These are phyloP conservation scores for Tylopilus balloui DNA, from an alignment of 768 basidiomycete species.

Conservation along the genomic window DNA sequence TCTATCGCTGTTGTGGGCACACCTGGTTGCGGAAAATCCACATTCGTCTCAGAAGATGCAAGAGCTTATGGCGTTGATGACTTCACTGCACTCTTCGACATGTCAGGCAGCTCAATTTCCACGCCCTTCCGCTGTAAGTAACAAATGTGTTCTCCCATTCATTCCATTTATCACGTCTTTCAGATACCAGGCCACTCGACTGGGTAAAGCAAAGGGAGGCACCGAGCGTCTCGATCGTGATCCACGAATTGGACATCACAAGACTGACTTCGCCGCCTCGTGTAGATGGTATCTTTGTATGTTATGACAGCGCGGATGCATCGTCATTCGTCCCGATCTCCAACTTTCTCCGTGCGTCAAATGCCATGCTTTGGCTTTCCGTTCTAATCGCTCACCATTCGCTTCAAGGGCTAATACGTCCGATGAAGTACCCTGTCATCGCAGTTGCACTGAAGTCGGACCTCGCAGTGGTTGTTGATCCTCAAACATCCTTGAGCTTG, in stretches of 20 bases:
- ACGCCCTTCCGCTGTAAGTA: slow-evolving; percentile 41
- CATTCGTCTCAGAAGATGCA: slow-evolving; percentile 73
- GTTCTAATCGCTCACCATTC: slow-evolving; percentile 9
- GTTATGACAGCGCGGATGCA: slow-evolving; percentile 70
- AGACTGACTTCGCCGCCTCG: slow-evolving; percentile 53
- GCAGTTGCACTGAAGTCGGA: slow-evolving; percentile 90
- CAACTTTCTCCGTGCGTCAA: slow-evolving; percentile 63
- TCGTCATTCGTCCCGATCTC: slow-evolving; percentile 64
- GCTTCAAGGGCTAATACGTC: slow-evolving; percentile 50
- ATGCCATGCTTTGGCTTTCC: neutral
- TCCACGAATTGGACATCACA: slow-evolving; percentile 53
- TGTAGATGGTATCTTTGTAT: slow-evolving; percentile 78
- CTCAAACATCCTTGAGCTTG: slow-evolving; percentile 45
- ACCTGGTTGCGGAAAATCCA: slow-evolving; percentile 78
- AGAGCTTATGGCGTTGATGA: slow-evolving; percentile 54
- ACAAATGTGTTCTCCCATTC: neutral
- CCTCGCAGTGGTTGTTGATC: slow-evolving; percentile 53
- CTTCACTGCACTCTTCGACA: slow-evolving; percentile 31
- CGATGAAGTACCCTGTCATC: slow-evolving; percentile 57
- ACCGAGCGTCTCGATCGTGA: slow-evolving; percentile 43
- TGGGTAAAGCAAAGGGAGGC: slow-evolving; percentile 38
- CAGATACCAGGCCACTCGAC: slow-evolving; percentile 32
- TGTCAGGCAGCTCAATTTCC: slow-evolving; percentile 31
- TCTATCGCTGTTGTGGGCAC: slow-evolving; percentile 79
- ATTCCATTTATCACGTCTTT: slow-evolving; percentile 22